Conservation (phyloP, 2,329 filamentous ascomycete genomes). For the Dactylellina cionopaga region DNA sequence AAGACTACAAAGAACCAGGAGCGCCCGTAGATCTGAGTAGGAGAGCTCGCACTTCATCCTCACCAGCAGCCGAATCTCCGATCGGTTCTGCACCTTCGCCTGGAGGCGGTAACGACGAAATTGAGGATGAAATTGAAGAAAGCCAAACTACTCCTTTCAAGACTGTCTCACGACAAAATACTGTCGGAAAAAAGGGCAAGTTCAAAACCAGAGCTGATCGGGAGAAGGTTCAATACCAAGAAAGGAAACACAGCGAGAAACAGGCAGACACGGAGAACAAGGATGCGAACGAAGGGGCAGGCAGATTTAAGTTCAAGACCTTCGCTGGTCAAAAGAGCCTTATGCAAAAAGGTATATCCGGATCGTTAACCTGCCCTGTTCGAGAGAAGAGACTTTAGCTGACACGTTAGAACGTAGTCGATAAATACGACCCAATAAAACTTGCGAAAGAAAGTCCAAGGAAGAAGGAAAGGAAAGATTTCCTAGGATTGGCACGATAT, state of each 20-base stretch:
- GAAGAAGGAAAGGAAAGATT: conserved; percentile 14
- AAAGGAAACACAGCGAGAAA: conserved; percentile 6
- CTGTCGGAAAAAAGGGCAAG: conserved; percentile 30
- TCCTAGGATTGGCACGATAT: conserved; percentile 12
- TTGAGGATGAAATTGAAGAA: conserved; percentile 15
- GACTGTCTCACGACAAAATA: neutral
- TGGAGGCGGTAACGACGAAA: conserved; percentile 10
- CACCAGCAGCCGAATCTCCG: neutral
- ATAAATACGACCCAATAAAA: conserved; percentile 23
- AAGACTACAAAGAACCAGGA: conserved; percentile 3
- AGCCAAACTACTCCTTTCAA: neutral
- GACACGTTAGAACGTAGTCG: too few species aligned
- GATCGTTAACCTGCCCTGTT: too few species aligned
- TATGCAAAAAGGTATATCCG: conserved; percentile 17
- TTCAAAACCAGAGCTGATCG: conserved; percentile 20
- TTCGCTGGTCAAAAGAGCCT: neutral
- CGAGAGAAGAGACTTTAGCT: too few species aligned
- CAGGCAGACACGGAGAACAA: neutral
- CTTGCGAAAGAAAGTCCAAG: conserved; percentile 15
- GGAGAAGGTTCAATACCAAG: conserved; percentile 15
- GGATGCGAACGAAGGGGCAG: neutral
- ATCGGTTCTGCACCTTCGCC: neutral
- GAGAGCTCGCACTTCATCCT: neutral
- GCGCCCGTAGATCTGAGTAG: neutral
- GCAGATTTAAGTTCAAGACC: neutral